Evolutionary conservation across 495 filamentous ascomycete genomes (phyloP), one percentile per base, ranked within the genome.

Genomic region (Penicillium paradoxum): DNA sequence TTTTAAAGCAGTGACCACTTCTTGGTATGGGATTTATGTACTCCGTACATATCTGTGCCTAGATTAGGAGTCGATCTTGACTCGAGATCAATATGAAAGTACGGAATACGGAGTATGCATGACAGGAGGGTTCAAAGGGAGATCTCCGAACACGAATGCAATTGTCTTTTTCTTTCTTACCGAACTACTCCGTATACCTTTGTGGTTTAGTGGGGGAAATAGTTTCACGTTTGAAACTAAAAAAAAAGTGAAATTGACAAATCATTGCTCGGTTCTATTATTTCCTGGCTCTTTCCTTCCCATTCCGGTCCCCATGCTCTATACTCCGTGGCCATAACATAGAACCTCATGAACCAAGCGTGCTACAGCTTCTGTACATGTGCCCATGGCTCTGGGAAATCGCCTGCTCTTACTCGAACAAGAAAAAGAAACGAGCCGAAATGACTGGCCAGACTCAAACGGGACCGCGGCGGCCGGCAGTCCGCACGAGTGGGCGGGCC

Each of bases 401-500:
- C n/a, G n/a, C n/a, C n/a, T n/a, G n/a, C n/a, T n/a, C n/a, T n/a
- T n/a, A n/a, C n/a, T n/a, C n/a, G n/a, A n/a, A n/a, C n/a, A n/a
- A n/a, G n/a, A n/a, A n/a, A n/a, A n/a, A n/a, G n/a, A n/a, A n/a
- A n/a, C n/a, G n/a, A n/a, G n/a, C n/a, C n/a, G n/a, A n/a, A n/a
- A 27, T 27, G 7, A 27, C 3, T 3, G 30, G 22, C 45, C 19
- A 21, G 19, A 33, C 19, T 34, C 18, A 27, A 39, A 21, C 14
- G 24, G 41, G 25, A 21, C 29, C 33, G 25, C 39, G n/a, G 39
- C 17, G 25, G 30, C 27, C 25, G 10, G 15, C 17, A 6, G 1
- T 27, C 9, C 0, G 7, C 45, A 33, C 46, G 29, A 51, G 30
- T 54, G 42, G 53, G 37, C 49, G 53, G 56, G 32, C 27, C 33